Conservation (phyloP, 257 asterid genomes). For the Solanum piurae region DNA sequence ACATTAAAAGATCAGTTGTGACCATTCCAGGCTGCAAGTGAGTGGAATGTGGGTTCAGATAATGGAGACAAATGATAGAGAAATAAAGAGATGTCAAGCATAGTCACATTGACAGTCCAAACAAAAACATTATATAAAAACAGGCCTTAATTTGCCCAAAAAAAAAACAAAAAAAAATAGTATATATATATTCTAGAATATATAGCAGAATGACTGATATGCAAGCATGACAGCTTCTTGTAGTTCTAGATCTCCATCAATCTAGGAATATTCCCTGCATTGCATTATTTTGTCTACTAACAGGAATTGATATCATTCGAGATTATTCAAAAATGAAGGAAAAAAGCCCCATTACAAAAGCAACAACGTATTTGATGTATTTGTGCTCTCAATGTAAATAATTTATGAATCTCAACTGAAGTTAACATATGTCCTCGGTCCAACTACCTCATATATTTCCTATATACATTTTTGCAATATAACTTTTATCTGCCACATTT, state of each 20-base stretch:
- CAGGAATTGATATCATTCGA: background rate
- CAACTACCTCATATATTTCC: background rate
- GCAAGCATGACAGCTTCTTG: background rate
- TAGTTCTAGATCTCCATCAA: background rate
- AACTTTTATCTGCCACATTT: background rate
- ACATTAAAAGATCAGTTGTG: slow-evolving; percentile 95
- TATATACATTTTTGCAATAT: background rate
- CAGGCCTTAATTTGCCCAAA: background rate
- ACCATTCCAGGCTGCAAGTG: slow-evolving; percentile 93
- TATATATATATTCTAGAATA: background rate
- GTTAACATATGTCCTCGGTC: background rate
- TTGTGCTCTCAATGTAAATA: background rate
- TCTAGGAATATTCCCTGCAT: background rate
- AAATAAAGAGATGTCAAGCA: background rate
- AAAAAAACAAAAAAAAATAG: background rate
- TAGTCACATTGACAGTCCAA: background rate
- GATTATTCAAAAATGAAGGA: background rate
- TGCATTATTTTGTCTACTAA: background rate
- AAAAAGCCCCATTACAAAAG: background rate
- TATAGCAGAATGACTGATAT: background rate
- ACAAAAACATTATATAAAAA: background rate
- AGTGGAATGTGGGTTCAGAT: background rate
- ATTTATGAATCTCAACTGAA: background rate
- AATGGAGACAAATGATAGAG: background rate
- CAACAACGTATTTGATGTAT: background rate